Base-by-base conservation (phyloP, 2,329 filamentous ascomycete genomes). In the Thelonectria discophora region DNA sequence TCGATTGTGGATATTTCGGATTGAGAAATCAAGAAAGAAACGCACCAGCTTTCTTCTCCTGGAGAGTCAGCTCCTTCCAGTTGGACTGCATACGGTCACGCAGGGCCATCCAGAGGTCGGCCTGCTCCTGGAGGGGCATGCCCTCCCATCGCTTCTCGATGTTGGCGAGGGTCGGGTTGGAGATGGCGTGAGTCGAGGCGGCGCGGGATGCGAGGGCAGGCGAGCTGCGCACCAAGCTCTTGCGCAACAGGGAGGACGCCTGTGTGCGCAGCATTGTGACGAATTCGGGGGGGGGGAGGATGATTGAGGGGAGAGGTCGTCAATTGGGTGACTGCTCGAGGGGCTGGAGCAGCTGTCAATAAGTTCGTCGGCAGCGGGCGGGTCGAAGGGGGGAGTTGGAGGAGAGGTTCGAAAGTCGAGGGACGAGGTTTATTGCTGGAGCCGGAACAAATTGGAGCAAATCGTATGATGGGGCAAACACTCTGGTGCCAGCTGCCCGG, bases 91-190 rank as follows among this genome's bases (percentile, higher is more conserved):
- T 99, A 77, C 95, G 91, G 84, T 99, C 95, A 81, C 95, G 89
- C 80, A 99, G 86, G 73, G 91, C 86, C 95, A 99, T 99, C 95
- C 95, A 99, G 74, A 99, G 85, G 78, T 99, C 95, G 71, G 95
- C 95, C 88, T 99, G 95, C 88, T 99, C 95, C 86, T 97, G 93
- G 68, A 95, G 93, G 62, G 94, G 94, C 92, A 98, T 94, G 67
- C 85, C 88, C 85, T 99, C 95, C 95, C 95, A 99, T 85, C 95
- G 88, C 90, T 97, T 97, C 89, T 99, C 95, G 77, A 99, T 98
- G 83, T 97, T 93, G 81, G 93, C 92, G 76, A 99, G 88, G 62
- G 93, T 97, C 72, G 96, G 95, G 85, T 97, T 98, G 76, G 94
- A 96, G 82, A 99, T 96, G 78, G 94, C 94, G 80, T 97, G 93